phyloP scores from a whole-genome alignment of 768 basidiomycete genomes.

The Filobasidium wieringae region DNA sequence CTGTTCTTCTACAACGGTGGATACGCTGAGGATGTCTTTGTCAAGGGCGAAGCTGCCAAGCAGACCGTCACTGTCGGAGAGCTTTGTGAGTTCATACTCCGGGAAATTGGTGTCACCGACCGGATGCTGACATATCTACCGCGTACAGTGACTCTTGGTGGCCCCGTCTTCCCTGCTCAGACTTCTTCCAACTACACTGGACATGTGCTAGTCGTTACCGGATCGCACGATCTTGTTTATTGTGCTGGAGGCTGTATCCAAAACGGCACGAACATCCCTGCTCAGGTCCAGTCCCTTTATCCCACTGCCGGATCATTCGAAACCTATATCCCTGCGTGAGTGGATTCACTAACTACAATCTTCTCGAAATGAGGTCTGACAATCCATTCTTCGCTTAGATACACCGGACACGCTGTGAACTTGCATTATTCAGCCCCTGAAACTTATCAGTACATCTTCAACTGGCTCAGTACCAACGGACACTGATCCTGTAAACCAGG shows the following conservation, averaged over 20 bases:
- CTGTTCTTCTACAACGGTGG: neutral
- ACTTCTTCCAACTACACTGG: neutral
- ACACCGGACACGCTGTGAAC: neutral
- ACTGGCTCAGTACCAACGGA: no score
- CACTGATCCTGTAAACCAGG: no score
- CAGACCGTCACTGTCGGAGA: neutral
- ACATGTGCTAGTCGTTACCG: neutral
- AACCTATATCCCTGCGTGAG: neutral
- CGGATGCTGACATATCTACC: neutral
- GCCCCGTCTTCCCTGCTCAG: neutral
- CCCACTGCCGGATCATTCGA: neutral
- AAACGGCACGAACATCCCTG: neutral
- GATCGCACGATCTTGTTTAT: neutral
- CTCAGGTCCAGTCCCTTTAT: neutral
- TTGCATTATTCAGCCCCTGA: neutral
- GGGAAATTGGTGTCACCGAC: neutral
- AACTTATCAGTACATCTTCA: neutral
- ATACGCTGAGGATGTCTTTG: neutral
- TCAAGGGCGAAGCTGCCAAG: neutral
- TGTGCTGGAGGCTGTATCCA: neutral
- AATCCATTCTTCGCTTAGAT: neutral
- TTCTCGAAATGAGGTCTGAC: neutral
- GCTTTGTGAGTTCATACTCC: neutral
- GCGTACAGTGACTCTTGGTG: neutral
- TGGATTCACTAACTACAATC: neutral